A percentile compares a stretch with the other conserved stretches of the same genome.
Evolutionary conservation across 495 filamentous ascomycete genomes (phyloP).

Genomic region (Penicillium psychrofluorescens): DNA sequence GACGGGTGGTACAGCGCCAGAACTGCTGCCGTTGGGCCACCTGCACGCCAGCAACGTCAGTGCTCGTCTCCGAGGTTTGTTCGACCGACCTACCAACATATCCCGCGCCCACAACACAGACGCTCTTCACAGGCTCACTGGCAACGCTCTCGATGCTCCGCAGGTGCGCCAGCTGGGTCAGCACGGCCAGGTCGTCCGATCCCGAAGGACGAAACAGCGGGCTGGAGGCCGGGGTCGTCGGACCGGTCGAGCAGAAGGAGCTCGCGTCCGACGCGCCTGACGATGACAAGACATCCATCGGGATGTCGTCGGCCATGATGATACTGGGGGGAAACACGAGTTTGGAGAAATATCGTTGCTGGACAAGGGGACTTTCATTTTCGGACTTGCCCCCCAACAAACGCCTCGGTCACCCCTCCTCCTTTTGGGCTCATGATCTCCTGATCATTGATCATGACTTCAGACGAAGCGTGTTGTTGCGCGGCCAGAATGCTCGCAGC

Average conservation of each 20-base stretch:
- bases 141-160: slow-evolving; percentile 7
- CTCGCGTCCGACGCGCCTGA: slow-evolving; percentile 20
- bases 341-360: neutral
- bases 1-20: slow-evolving; percentile 66
- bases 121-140: slow-evolving; percentile 36
- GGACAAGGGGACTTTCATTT: neutral
- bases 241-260: slow-evolving; percentile 34
- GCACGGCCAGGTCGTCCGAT: slow-evolving; percentile 18
- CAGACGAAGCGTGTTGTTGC: neutral
- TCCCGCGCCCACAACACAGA: slow-evolving; percentile 59
- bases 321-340: neutral
- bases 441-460: neutral
- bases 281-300: slow-evolving; percentile 18
- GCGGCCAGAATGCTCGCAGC: slow-evolving; percentile 1
- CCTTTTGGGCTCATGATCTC: neutral
- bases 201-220: slow-evolving; percentile 33
- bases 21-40: slow-evolving; percentile 69
- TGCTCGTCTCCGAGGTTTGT: neutral
- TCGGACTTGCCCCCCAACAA: neutral
- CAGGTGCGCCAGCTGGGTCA: slow-evolving; percentile 9
- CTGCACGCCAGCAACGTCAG: slow-evolving; percentile 23
- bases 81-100: slow-evolving; percentile 46
- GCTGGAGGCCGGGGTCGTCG: slow-evolving; percentile 48
- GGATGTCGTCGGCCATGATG: slow-evolving; percentile 11
- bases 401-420: neutral